Conservation (phyloP, 1,139 yeast genomes). For the Arxiozyma slooffiae region DNA sequence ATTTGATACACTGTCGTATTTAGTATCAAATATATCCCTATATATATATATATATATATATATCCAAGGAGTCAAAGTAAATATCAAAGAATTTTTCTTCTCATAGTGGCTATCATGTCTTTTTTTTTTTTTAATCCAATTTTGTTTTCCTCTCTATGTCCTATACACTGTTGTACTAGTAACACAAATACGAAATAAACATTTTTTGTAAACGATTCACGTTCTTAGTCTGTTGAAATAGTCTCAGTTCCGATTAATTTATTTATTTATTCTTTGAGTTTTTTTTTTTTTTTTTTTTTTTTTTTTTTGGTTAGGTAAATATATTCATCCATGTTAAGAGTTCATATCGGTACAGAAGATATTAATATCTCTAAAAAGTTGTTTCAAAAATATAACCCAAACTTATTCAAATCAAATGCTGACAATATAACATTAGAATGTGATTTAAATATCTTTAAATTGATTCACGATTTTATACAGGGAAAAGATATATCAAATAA, state of each 20-base stretch:
- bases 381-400: neutral
- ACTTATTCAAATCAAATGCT: neutral
- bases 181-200: too few relatives aligned
- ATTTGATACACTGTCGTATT: neutral
- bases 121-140: too few relatives aligned
- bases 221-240: too few relatives aligned
- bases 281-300: too few relatives aligned
- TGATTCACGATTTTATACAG: constrained; percentile 61
- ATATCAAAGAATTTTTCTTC: neutral
- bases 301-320: too few relatives aligned
- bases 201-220: too few relatives aligned
- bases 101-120: too few relatives aligned
- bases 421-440: constrained; percentile 53
- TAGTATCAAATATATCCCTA: neutral
- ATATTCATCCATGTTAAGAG: neutral
- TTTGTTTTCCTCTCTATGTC: too few relatives aligned
- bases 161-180: too few relatives aligned
- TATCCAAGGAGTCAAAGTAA: neutral
- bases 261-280: too few relatives aligned
- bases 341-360: neutral
- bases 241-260: too few relatives aligned
- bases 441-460: constrained; percentile 54
- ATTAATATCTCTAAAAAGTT: neutral
- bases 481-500: constrained; percentile 35
- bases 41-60: neutral